phyloP scores from a whole-genome alignment of 768 basidiomycete species.

The Daedaleopsis sinensis region DNA sequence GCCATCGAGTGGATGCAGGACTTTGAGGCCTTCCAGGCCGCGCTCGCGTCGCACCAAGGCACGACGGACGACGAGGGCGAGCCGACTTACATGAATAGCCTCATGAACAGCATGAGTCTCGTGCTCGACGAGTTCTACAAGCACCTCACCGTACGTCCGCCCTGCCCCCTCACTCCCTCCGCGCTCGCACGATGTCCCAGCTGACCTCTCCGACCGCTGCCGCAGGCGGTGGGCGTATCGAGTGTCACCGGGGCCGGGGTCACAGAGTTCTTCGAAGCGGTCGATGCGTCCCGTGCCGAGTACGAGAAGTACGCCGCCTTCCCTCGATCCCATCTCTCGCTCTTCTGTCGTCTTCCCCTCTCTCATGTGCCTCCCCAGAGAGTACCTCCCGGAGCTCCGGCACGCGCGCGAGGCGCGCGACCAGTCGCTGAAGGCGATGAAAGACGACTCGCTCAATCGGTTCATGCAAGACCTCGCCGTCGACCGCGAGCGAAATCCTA shows the following conservation, averaged over 20 bases:
- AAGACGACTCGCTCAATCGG: conserved; percentile 76
- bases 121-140: conserved; percentile 99
- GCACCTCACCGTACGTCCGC: conserved; percentile 76
- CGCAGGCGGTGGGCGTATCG: conserved; percentile 91
- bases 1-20: conserved; percentile 98
- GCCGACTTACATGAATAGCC: conserved; percentile 95
- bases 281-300: conserved; percentile 84
- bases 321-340: neutral
- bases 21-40: conserved; percentile 93
- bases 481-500: conserved; percentile 68
- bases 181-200: neutral
- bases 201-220: neutral
- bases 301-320: conserved; percentile 76
- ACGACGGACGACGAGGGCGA: conserved; percentile 82
- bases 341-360: neutral
- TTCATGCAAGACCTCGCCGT: conserved; percentile 81
- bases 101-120: conserved; percentile 99
- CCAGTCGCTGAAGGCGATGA: conserved; percentile 61
- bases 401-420: conserved; percentile 68
- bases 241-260: conserved; percentile 96
- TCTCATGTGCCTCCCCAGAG: conserved; percentile 46
- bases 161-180: neutral
- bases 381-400: conserved; percentile 89
- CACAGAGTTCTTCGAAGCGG: conserved; percentile 88
- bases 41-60: conserved; percentile 71